A percentile compares a stretch with the other conserved stretches of the same genome.
Evolutionary conservation across 2,329 filamentous ascomycete species (phyloP).

Genomic region (Botrytis byssoidea): DNA sequence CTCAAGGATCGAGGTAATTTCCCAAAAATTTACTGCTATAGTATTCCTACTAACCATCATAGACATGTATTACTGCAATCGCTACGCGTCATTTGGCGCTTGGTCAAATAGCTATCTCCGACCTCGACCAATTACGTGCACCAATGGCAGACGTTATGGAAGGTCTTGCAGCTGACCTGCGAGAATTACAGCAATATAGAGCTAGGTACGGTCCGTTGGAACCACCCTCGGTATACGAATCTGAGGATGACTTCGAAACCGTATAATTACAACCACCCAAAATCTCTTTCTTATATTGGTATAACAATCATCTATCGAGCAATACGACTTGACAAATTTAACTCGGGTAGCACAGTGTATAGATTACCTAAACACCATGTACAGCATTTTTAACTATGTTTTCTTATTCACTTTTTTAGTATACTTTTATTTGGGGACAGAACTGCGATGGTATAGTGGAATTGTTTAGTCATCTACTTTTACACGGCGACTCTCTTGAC

Average conservation of each 20-base stretch:
- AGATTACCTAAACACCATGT: conserved; percentile 11
- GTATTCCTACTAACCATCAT: conserved; percentile 27
- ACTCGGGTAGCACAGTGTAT: conserved; percentile 10
- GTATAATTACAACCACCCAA: neutral
- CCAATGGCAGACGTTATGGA: conserved; percentile 73
- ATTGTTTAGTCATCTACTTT: neutral
- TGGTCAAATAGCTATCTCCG: conserved; percentile 60
- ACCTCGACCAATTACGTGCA: conserved; percentile 70
- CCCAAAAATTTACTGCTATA: conserved; percentile 24
- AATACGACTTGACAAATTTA: conserved; percentile 2
- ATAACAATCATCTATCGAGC: neutral
- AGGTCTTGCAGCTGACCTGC: conserved; percentile 59
- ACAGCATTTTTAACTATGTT: conserved; percentile 15
- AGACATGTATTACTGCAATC: conserved; percentile 81
- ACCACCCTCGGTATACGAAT: neutral
- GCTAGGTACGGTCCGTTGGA: conserved; percentile 27
- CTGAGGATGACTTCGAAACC: conserved; percentile 15
- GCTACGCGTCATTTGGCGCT: conserved; percentile 74
- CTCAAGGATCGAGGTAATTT: conserved; percentile 82
- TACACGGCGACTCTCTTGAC: conserved; percentile 9
- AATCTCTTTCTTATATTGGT: neutral
- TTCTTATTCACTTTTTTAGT: conserved; percentile 13
- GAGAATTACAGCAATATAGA: conserved; percentile 62
- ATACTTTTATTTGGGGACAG: conserved; percentile 16
- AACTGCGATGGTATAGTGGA: conserved; percentile 4